Evolutionary conservation across 192 early-diverging fungal species (phyloP).

Genomic region (Rhizophlyctis rosea): DNA sequence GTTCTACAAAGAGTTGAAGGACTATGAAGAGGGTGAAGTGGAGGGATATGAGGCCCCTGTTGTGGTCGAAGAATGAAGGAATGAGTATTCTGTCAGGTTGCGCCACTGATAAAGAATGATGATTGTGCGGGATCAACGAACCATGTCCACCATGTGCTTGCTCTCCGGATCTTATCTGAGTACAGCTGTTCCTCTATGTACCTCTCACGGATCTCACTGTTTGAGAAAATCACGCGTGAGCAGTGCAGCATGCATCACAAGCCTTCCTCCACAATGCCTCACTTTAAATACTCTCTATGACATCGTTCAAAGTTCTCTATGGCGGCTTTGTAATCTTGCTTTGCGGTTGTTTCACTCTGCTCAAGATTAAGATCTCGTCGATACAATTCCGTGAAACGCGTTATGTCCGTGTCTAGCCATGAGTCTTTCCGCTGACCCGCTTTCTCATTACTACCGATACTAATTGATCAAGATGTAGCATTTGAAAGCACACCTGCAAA

Average conservation of each 20-base stretch:
- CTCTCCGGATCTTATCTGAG: slow-evolving; percentile 47
- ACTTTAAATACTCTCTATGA: slow-evolving; percentile 45
- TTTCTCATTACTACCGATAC: too few relatives aligned
- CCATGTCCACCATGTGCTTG: slow-evolving; percentile 47
- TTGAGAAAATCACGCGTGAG: background rate
- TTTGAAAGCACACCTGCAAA: slow-evolving; percentile 21
- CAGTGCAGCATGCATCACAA: slow-evolving; percentile 3
- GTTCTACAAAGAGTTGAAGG: slow-evolving; percentile 42
- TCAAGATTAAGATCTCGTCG: slow-evolving; percentile 41
- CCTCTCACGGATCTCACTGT: slow-evolving; percentile 46
- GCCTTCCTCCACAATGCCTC: background rate
- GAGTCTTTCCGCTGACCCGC: slow-evolving; percentile 37
- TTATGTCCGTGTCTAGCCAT: slow-evolving; percentile 41
- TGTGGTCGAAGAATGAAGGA: slow-evolving; percentile 6
- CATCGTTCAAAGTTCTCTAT: slow-evolving; percentile 36
- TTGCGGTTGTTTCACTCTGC: slow-evolving; percentile 32
- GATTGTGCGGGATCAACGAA: background rate
- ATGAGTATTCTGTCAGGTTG: too few relatives aligned
- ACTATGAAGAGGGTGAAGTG: slow-evolving; percentile 41
- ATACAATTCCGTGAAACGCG: slow-evolving; percentile 41
- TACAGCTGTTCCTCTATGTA: slow-evolving; percentile 57
- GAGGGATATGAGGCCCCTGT: slow-evolving; percentile 44
- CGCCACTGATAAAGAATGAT: too few relatives aligned
- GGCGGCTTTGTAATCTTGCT: slow-evolving; percentile 30
- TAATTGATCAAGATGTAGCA: too few relatives aligned